Percentiles rank a stretch among this genome's conserved stretches.
These are phyloP conservation scores for Fraxinus albicans DNA, from an alignment of 305 asterid species.

Conservation along the genomic window DNA sequence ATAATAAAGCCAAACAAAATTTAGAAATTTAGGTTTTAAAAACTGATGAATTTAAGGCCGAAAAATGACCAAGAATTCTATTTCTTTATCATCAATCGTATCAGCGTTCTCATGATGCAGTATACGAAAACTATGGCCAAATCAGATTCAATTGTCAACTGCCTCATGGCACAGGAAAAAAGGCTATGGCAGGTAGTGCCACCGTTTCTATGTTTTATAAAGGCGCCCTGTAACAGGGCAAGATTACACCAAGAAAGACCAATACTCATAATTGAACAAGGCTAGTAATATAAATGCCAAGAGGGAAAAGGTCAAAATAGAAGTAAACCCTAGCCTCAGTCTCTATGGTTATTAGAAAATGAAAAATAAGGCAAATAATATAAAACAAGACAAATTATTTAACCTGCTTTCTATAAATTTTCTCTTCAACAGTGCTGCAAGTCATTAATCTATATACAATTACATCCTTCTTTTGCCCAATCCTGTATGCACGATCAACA, in stretches of 20 bases:
- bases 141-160: not conserved
- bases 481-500: constrained; percentile 95
- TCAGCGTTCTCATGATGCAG: not conserved
- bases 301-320: not conserved
- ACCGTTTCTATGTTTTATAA: not conserved
- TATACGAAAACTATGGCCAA: not conserved
- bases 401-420: constrained; percentile 91
- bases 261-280: not conserved
- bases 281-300: not conserved
- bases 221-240: not conserved
- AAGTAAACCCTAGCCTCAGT: not conserved
- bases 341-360: not conserved
- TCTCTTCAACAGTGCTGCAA: constrained; percentile 90
- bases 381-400: constrained; percentile 4
- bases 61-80: not conserved
- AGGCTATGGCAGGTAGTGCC: not conserved
- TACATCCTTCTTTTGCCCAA: constrained; percentile 93
- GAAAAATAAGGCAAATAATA: not conserved
- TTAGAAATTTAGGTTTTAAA: not conserved
- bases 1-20: not conserved
- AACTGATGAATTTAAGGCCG: not conserved
- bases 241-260: not conserved
- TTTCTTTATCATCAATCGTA: not conserved
- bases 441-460: constrained; percentile 95
- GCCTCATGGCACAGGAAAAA: not conserved